Evolutionary conservation across 2,329 filamentous ascomycete genomes (phyloP), one percentile per base, ranked within the genome.

Genomic region (Juglanconis oblonga): DNA sequence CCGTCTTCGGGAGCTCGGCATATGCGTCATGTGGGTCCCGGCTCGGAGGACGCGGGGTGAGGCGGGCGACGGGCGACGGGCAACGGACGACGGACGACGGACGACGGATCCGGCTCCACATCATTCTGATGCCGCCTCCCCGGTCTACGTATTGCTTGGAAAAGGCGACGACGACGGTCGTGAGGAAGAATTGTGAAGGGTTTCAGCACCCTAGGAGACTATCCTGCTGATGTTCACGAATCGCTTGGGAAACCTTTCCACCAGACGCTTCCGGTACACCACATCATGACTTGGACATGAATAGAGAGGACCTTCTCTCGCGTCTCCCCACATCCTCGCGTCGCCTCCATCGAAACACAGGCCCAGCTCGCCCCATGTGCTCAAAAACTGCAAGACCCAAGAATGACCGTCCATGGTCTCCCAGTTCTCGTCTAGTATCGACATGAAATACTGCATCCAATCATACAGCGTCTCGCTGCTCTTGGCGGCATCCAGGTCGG

Each of bases 371-470:
- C 48, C 58, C 61, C 61, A 63, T 3, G 61, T 63, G 55, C 61
- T 63, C 40, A 63, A 31, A 24, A 63, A 63, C 54, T 63, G 61
- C 55, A 63, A 48, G 13, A 61, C 58, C 61, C 61, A 63, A 5
- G 51, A 33, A 38, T 63, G 61, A 32, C 55, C 53, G 55, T 63
- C 58, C 51, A 60, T 38, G 13, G 58, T 56, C 55, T 63, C 61
- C 61, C 61, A 61, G 52, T 60, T 55, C 61, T 63, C 61, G 33
- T 63, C 58, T 33, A 63, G 58, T 11, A 63, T 63, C 32, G 44
- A 54, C 58, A 63, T 58, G 42, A 61, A 63, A 42, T 63, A 63
- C 55, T 63, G 61, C 61, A 63, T 61, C 61, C 61, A 63, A 55
- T 63, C 61, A 47, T 61, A 61, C 14, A 63, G 54, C 1, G 51